Evolutionary conservation across 1,139 yeast genomes (phyloP).

Genomic region (Blastobotrys apis): DNA sequence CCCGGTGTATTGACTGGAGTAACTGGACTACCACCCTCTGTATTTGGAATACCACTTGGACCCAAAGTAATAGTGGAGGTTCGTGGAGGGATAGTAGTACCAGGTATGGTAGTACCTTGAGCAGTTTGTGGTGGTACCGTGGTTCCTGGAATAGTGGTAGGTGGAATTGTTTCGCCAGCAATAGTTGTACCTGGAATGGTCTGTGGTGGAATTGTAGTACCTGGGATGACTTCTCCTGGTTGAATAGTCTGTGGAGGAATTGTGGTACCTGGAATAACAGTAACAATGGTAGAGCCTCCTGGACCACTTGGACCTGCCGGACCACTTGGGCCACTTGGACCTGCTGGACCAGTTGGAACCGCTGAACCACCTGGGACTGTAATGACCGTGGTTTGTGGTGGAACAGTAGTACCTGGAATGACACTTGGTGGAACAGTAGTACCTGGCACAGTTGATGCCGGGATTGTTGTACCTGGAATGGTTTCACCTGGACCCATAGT

Average conservation of each 20-base stretch:
- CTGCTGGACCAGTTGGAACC: not conserved
- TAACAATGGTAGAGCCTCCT: constrained; percentile 14
- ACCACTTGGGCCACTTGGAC: constrained; percentile 15
- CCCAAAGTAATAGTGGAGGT: too few relatives aligned
- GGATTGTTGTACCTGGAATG: constrained; percentile 19
- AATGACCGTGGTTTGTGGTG: too few relatives aligned
- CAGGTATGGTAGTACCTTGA: not conserved
- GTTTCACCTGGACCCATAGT: constrained; percentile 12
- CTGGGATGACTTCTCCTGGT: constrained; percentile 21
- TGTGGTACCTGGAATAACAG: constrained; percentile 18
- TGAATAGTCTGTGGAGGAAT: constrained; percentile 17
- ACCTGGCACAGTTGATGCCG: constrained; percentile 1
- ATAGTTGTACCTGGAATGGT: constrained; percentile 5
- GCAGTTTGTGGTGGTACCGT: constrained; percentile 13
- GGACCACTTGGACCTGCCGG: constrained; percentile 17
- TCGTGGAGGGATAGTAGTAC: constrained; percentile 6
- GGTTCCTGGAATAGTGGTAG: constrained; percentile 18
- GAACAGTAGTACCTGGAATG: constrained; percentile 16
- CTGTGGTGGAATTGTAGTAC: constrained; percentile 14
- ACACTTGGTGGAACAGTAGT: constrained; percentile 15
- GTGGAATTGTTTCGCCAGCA: constrained; percentile 15
- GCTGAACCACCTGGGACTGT: not conserved
- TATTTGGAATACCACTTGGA: too few relatives aligned
- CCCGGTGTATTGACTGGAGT: too few relatives aligned
- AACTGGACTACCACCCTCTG: too few relatives aligned